Conservation (phyloP, 805 yeast genomes). For the Saccharomycopsis oosterbeekiorum region DNA sequence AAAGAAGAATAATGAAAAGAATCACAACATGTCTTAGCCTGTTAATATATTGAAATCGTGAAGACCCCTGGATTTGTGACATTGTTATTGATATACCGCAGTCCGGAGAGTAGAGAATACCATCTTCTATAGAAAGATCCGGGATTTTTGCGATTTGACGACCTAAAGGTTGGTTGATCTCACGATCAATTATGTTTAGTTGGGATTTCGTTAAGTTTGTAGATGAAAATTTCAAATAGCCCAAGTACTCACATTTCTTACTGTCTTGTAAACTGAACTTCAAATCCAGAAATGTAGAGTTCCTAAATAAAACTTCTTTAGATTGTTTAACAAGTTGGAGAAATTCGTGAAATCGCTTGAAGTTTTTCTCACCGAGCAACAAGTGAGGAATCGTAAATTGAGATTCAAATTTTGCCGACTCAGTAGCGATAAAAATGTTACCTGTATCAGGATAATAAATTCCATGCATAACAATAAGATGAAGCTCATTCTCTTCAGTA, state of each 20-base stretch:
- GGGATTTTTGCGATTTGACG: conserved; percentile 62
- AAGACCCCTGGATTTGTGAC: conserved; percentile 31
- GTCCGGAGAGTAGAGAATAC: conserved; percentile 76
- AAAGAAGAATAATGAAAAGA: conserved; percentile 27
- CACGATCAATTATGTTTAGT: conserved; percentile 57
- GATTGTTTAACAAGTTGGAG: not conserved
- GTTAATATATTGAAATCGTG: conserved; percentile 19
- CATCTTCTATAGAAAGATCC: conserved; percentile 39
- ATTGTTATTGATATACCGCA: conserved; percentile 55
- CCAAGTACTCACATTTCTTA: conserved; percentile 57
- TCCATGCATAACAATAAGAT: conserved; percentile 44
- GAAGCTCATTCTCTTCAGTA: conserved; percentile 37
- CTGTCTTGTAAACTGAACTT: not conserved
- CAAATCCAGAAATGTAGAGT: not conserved
- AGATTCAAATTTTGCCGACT: conserved; percentile 57
- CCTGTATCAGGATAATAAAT: conserved; percentile 62
- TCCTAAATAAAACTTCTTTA: not conserved
- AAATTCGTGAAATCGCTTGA: conserved; percentile 13
- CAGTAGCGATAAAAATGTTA: conserved; percentile 45
- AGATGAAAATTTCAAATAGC: conserved; percentile 60
- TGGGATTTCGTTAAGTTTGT: conserved; percentile 45
- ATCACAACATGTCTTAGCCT: conserved; percentile 34
- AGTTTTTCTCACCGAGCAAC: conserved; percentile 29
- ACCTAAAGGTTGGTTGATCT: conserved; percentile 65
- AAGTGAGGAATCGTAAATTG: conserved; percentile 51